Conservation (phyloP, 192 early-diverging fungal species). For the Gryganskiella cystojenkinii region DNA sequence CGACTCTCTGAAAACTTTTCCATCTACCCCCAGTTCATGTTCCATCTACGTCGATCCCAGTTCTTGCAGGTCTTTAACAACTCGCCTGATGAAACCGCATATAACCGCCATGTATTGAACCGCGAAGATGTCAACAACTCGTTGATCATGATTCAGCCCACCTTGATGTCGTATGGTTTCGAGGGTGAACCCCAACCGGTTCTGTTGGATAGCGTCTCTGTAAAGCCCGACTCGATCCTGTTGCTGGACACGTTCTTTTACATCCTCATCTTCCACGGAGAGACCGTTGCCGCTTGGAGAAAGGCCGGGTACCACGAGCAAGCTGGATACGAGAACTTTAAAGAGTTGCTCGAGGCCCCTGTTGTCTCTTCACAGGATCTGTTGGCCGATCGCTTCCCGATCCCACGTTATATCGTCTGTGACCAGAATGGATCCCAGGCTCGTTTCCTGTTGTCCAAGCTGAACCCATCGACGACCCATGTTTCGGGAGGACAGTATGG, state of each 20-base stretch:
- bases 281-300: conserved; percentile 96
- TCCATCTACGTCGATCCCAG: conserved; percentile 95
- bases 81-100: conserved; percentile 98
- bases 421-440: conserved; percentile 98
- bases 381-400: conserved; percentile 92
- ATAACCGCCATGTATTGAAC: conserved; percentile 93
- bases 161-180: conserved; percentile 92
- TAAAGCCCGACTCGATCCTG: conserved; percentile 93
- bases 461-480: conserved; percentile 99
- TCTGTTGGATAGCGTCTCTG: conserved; percentile 95
- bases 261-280: conserved; percentile 98
- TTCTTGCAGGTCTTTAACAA: conserved; percentile 99
- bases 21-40: conserved; percentile 99
- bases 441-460: conserved; percentile 97
- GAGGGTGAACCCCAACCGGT: conserved; percentile 91
- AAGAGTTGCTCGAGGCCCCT: conserved; percentile 91
- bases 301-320: conserved; percentile 97
- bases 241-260: conserved; percentile 99
- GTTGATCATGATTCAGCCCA: conserved; percentile 99
- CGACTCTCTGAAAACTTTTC: conserved; percentile 93
- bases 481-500: conserved; percentile 79
- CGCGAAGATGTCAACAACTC: conserved; percentile 98
- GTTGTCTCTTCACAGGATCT: conserved; percentile 90
- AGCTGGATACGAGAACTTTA: conserved; percentile 94
- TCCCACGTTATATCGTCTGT: conserved; percentile 98